phyloP scores from a whole-genome alignment of 75 land plant species.

The Picea sitchensis region DNA sequence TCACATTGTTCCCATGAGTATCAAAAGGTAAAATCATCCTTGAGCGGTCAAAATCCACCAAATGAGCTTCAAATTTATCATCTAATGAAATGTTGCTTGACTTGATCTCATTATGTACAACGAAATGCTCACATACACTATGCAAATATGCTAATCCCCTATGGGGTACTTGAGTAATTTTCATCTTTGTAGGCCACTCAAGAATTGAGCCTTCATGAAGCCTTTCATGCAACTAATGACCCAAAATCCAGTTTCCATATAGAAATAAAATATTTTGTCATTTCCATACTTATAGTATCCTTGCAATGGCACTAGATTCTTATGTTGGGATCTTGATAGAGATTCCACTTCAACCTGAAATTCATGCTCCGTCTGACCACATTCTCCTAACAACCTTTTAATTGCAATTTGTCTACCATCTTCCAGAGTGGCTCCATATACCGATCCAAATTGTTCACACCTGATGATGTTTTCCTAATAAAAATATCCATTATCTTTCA shows the following conservation, averaged over 20 bases:
- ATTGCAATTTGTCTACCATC: constrained; percentile 50
- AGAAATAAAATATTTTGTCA: no score
- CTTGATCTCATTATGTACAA: constrained; percentile 62
- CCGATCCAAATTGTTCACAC: constrained; percentile 64
- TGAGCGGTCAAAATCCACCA: constrained; percentile 56
- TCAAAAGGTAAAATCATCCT: constrained; percentile 32
- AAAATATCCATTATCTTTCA: constrained; percentile 53
- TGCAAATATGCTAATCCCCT: no score
- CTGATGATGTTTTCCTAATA: constrained; percentile 49
- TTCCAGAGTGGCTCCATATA: constrained; percentile 50
- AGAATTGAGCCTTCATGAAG: no score
- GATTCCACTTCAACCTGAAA: constrained; percentile 62
- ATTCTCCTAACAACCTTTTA: constrained; percentile 54
- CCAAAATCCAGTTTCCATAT: no score
- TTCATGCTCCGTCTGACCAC: constrained; percentile 54
- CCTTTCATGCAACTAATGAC: no score
- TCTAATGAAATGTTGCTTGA: constrained; percentile 55
- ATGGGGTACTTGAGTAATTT: no score
- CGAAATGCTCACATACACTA: constrained; percentile 34
- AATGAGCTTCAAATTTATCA: constrained; percentile 39
- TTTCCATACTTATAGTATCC: no score
- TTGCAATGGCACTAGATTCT: no score
- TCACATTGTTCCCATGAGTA: constrained; percentile 59
- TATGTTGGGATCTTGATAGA: constrained; percentile 46
- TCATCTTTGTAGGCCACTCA: no score